A percentile compares a stretch with the other conserved stretches of the same genome.
Conservation (phyloP, 2,329 filamentous ascomycete genomes). For the Sclerotinia minor region DNA sequence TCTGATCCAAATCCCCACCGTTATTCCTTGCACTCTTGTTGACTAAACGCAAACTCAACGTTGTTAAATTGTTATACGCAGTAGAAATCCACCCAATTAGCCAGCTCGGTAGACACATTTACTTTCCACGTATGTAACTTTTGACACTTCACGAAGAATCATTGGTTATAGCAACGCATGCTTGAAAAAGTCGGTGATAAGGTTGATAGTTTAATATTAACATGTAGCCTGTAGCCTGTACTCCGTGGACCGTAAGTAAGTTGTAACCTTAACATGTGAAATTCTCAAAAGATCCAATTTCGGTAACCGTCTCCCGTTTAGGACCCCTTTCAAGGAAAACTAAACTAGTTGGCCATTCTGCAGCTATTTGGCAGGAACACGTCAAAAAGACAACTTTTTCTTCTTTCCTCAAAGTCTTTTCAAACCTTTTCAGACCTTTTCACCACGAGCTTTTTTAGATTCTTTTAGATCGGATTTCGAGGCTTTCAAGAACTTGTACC, state of each 20-base stretch:
- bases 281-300: slow-evolving; percentile 19
- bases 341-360: slow-evolving; percentile 6
- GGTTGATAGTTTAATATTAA: not conserved
- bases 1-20: not conserved
- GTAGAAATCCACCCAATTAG: no score
- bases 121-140: not conserved
- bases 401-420: not conserved
- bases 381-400: slow-evolving; percentile 21
- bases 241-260: no score
- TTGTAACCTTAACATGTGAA: slow-evolving; percentile 8
- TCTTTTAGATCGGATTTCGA: slow-evolving; percentile 5
- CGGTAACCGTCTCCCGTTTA: slow-evolving; percentile 21
- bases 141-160: not conserved
- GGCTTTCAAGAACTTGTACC: not conserved
- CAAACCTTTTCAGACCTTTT: not conserved
- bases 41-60: not conserved
- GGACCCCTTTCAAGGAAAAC: slow-evolving; percentile 18
- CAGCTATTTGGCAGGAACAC: slow-evolving; percentile 13
- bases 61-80: not conserved
- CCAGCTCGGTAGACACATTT: not conserved
- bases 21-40: not conserved
- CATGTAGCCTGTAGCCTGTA: not conserved
- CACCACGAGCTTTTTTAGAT: not conserved
- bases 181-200: slow-evolving; percentile 19
- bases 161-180: slow-evolving; percentile 13